Percentiles rank a stretch among this genome's conserved stretches.
Conservation (phyloP, 2,329 filamentous ascomycete genomes). For the Grosmannia penicillata region DNA sequence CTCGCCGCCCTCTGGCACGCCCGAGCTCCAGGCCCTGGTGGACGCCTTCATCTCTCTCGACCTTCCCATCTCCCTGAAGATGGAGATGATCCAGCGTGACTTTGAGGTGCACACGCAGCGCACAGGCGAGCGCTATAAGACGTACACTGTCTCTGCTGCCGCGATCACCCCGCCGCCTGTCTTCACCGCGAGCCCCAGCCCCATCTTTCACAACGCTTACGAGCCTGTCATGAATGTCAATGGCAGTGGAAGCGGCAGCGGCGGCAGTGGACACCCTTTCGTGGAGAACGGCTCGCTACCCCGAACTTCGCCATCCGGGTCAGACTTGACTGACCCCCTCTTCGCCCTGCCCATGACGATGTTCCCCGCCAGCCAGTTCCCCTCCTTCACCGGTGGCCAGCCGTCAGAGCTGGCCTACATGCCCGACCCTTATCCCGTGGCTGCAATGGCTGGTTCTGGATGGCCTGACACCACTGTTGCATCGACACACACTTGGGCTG, state of each 20-base stretch:
- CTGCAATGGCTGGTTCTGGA: neutral
- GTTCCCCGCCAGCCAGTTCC: constrained; percentile 6
- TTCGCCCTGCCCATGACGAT: constrained; percentile 11
- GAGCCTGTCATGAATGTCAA: neutral
- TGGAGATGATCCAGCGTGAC: constrained; percentile 11
- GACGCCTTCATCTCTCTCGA: constrained; percentile 32
- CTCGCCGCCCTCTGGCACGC: constrained; percentile 46
- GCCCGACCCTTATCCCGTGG: neutral
- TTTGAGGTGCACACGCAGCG: constrained; percentile 18
- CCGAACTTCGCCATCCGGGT: constrained; percentile 10
- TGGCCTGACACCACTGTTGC: neutral
- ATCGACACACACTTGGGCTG: constrained; percentile 4
- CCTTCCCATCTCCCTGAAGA: constrained; percentile 35
- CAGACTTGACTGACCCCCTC: constrained; percentile 22
- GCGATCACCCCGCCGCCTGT: constrained; percentile 20
- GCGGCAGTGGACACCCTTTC: constrained; percentile 3
- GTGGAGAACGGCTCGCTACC: constrained; percentile 5
- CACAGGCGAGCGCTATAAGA: constrained; percentile 46
- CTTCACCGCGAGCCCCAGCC: constrained; percentile 29
- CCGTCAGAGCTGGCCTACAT: neutral
- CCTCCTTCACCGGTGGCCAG: constrained; percentile 15
- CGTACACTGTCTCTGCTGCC: constrained; percentile 30
- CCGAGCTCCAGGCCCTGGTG: constrained; percentile 47
- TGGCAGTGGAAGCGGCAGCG: neutral
- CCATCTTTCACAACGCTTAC: constrained; percentile 26